phyloP scores from a whole-genome alignment of 805 yeast genomes.

The Priceomyces fermenticarens region DNA sequence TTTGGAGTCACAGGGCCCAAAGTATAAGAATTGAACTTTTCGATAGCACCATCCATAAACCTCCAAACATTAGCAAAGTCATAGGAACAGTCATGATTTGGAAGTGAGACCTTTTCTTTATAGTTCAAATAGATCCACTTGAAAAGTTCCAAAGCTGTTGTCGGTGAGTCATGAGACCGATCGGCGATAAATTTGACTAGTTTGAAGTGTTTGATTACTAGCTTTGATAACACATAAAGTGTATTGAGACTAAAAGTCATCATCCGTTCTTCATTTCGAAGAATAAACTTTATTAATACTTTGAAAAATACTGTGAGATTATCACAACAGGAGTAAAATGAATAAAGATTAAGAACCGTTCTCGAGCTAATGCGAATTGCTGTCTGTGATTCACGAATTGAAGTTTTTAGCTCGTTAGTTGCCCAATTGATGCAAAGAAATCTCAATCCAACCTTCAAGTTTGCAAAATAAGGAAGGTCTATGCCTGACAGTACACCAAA shows the following conservation, averaged over 20 bases:
- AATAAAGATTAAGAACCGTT: conserved; percentile 28
- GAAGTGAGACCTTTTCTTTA: conserved; percentile 9
- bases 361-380: conserved; percentile 33
- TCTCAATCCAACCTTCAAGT: conserved; percentile 40
- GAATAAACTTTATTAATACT: conserved; percentile 26
- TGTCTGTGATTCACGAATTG: conserved; percentile 30
- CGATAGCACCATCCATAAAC: conserved; percentile 27
- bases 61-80: conserved; percentile 37
- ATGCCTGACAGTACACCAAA: conserved; percentile 12
- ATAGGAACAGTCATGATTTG: background rate
- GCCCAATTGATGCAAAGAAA: conserved; percentile 49
- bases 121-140: conserved; percentile 29
- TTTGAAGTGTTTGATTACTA: conserved; percentile 30
- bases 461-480: conserved; percentile 11
- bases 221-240: conserved; percentile 28
- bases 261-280: conserved; percentile 39
- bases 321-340: conserved; percentile 36
- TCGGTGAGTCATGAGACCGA: conserved; percentile 18
- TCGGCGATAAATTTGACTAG: conserved; percentile 34
- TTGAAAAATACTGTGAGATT: conserved; percentile 41
- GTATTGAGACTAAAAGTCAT: conserved; percentile 43
- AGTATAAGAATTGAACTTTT: conserved; percentile 11
- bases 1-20: background rate
- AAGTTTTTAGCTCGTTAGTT: conserved; percentile 38
- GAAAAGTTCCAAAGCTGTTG: conserved; percentile 34